These are phyloP conservation scores for Erucastrum elatum DNA, from an alignment of 345 rosid genomes.

Conservation along the genomic window DNA sequence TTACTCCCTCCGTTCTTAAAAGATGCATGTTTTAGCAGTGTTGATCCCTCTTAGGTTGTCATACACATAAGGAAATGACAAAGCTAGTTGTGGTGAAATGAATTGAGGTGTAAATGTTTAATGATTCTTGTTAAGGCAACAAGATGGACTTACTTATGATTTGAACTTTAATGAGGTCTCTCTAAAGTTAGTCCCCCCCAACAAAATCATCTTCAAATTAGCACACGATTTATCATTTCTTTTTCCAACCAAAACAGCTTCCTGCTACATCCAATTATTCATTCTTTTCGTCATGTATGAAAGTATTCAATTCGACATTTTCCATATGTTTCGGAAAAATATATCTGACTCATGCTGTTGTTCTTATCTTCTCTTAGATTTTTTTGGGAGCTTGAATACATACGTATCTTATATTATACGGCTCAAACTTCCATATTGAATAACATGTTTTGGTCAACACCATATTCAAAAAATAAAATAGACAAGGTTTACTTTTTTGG, in stretches of 20 bases:
- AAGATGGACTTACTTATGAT: conserved; percentile 34
- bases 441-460: not conserved
- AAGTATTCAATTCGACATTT: not conserved
- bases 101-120: conserved; percentile 27
- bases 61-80: conserved; percentile 17
- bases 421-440: not conserved
- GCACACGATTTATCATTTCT: conserved; percentile 40
- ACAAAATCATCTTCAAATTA: conserved; percentile 44
- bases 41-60: not conserved
- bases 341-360: not conserved
- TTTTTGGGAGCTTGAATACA: not conserved
- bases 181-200: conserved; percentile 38
- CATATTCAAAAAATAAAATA: not conserved
- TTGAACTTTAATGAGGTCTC: conserved; percentile 36
- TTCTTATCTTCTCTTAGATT: not conserved
- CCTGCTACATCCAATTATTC: conserved; percentile 15
- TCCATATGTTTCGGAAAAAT: not conserved
- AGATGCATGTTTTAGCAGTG: not conserved
- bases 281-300: conserved; percentile 5
- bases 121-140: conserved; percentile 34
- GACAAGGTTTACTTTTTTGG: too few relatives aligned
- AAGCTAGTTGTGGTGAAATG: conserved; percentile 32
- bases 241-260: conserved; percentile 28
- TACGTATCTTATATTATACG: not conserved
- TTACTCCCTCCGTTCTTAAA: not conserved